These are phyloP conservation scores for Filobasidium uniguttulatum DNA, from an alignment of 1,284 basidiomycete species.

Conservation along the genomic window DNA sequence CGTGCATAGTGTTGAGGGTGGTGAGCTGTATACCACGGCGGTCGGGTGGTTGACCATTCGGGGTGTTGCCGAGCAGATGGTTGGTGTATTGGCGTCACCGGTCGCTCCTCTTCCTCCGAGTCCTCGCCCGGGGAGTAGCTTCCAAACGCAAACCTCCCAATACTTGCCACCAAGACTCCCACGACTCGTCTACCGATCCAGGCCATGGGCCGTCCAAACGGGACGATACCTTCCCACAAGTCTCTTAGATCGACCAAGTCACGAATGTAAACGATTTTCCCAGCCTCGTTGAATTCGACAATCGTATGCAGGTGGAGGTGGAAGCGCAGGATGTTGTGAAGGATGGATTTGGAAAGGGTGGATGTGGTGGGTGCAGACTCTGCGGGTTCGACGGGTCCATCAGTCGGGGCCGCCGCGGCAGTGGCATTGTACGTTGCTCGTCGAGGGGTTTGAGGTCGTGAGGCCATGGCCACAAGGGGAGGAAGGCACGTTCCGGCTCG, in stretches of 20 bases:
- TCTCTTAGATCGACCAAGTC: slow-evolving; percentile 33
- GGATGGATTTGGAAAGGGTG: slow-evolving; percentile 8
- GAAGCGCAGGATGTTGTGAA: slow-evolving; percentile 23
- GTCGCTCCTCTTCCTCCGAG: background rate
- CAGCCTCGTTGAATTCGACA: slow-evolving; percentile 35
- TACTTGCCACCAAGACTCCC: slow-evolving; percentile 1
- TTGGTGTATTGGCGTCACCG: background rate
- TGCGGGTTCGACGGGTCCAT: background rate
- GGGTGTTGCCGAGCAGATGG: slow-evolving; percentile 3
- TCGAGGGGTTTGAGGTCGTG: too few relatives aligned
- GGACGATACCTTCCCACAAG: slow-evolving; percentile 31
- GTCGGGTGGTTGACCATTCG: background rate
- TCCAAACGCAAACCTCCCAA: slow-evolving; percentile 3
- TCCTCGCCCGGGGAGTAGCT: background rate
- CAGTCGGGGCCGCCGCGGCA: too few relatives aligned
- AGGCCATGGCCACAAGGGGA: background rate
- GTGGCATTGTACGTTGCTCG: too few relatives aligned
- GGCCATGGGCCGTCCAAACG: slow-evolving; percentile 19
- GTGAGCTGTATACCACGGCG: background rate
- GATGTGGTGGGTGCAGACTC: background rate
- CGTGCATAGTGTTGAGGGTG: background rate
- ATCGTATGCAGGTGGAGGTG: slow-evolving; percentile 30
- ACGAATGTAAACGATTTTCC: slow-evolving; percentile 31
- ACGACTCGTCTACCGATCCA: slow-evolving; percentile 12
- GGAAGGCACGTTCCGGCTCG: background rate